Conservation (phyloP, 176 grass and related monocot species). For the Avena atlantica region DNA sequence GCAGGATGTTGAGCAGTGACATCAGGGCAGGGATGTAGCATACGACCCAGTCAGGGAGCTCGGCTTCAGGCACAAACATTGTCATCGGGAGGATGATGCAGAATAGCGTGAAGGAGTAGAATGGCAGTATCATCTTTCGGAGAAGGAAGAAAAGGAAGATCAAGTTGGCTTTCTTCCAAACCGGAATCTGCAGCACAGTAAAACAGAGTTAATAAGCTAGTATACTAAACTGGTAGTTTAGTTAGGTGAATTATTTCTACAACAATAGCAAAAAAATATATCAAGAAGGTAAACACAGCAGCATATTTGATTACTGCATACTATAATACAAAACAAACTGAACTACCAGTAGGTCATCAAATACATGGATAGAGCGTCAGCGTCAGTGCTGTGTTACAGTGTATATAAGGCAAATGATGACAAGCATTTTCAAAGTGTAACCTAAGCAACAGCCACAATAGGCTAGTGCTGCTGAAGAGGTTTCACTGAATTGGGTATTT, state of each 20-base stretch:
- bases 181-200: slow-evolving; percentile 65
- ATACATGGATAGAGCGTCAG: not conserved
- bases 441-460: slow-evolving; percentile 17
- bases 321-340: not conserved
- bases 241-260: not conserved
- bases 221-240: not conserved
- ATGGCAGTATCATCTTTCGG: slow-evolving; percentile 89
- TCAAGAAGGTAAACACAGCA: not conserved
- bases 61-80: slow-evolving; percentile 98
- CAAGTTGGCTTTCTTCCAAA: slow-evolving; percentile 96
- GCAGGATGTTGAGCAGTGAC: slow-evolving; percentile 91
- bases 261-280: not conserved
- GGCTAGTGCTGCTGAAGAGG: not conserved
- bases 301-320: slow-evolving; percentile 20
- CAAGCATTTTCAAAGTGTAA: slow-evolving; percentile 26
- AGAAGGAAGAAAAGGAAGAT: slow-evolving; percentile 98
- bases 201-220: not conserved
- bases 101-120: slow-evolving; percentile 98
- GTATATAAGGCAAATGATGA: slow-evolving; percentile 26
- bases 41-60: slow-evolving; percentile 94
- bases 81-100: slow-evolving; percentile 99
- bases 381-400: not conserved
- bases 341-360: not conserved
- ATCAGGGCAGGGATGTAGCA: slow-evolving; percentile 89
- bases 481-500: not conserved